phyloP scores from a whole-genome alignment of 2,329 filamentous ascomycete species.

The Fusarium acutatum region DNA sequence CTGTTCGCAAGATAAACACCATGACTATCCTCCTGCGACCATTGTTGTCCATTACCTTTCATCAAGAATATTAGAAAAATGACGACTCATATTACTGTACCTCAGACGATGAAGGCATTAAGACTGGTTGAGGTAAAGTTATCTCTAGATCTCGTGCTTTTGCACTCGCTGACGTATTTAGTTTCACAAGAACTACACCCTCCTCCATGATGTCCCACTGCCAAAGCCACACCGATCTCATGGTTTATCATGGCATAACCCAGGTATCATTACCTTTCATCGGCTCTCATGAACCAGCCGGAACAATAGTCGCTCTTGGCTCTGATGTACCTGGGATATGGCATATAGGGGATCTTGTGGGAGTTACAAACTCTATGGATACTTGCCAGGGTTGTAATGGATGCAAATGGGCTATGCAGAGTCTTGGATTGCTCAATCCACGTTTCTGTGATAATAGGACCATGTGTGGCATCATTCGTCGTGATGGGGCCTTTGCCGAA shows the following conservation, averaged over 20 bases:
- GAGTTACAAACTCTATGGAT: slow-evolving; percentile 30
- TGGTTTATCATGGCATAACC: slow-evolving; percentile 30
- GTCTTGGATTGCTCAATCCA: slow-evolving; percentile 15
- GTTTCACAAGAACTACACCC: slow-evolving; percentile 16
- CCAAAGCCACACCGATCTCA: slow-evolving; percentile 28
- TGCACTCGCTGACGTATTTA: neutral
- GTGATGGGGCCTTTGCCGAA: slow-evolving; percentile 26
- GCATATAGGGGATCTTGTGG: slow-evolving; percentile 24
- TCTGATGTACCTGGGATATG: slow-evolving; percentile 13
- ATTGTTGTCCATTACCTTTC: neutral
- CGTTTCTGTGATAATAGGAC: slow-evolving; percentile 31
- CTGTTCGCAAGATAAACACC: neutral
- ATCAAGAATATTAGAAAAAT: neutral
- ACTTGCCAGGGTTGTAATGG: slow-evolving; percentile 22
- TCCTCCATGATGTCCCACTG: slow-evolving; percentile 13
- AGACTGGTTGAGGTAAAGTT: slow-evolving; percentile 27
- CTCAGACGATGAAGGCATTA: slow-evolving; percentile 27
- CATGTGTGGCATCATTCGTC: slow-evolving; percentile 19
- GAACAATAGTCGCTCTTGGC: slow-evolving; percentile 26
- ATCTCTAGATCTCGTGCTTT: no score
- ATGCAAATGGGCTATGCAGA: slow-evolving; percentile 24
- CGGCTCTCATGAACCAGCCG: slow-evolving; percentile 37
- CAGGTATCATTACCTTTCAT: slow-evolving; percentile 26
- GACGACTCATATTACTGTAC: neutral
- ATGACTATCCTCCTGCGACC: neutral